Conservation (phyloP, 345 rosid genomes). For the Corymbia maculata region DNA sequence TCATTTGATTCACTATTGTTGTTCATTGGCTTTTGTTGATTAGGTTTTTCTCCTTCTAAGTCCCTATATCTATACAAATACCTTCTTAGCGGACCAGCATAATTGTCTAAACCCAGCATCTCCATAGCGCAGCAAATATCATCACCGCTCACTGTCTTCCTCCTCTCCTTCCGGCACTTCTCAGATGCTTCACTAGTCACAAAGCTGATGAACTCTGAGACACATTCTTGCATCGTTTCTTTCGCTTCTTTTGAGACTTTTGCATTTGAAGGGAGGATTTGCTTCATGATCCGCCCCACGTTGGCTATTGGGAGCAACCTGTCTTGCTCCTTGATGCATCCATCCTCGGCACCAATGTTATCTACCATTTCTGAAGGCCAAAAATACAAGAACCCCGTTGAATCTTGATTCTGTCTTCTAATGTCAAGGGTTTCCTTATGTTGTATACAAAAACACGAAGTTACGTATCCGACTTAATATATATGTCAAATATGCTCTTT, state of each 20-base stretch:
- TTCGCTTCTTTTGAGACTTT: conserved; percentile 71
- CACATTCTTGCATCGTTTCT: conserved; percentile 69
- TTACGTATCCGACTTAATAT: not conserved
- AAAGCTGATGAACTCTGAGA: conserved; percentile 66
- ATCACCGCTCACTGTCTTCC: conserved; percentile 64
- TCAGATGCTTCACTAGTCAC: conserved; percentile 67
- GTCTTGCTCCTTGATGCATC: conserved; percentile 23
- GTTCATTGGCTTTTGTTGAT: not conserved
- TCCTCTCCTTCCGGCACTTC: conserved; percentile 63
- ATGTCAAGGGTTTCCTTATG: not conserved
- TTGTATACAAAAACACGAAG: not conserved
- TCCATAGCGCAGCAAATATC: conserved; percentile 72
- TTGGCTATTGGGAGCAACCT: conserved; percentile 57
- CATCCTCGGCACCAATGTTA: not conserved
- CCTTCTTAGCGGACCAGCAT: conserved; percentile 42
- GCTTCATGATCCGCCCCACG: conserved; percentile 64
- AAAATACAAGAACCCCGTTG: not conserved
- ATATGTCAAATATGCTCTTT: too few species aligned
- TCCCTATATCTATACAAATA: conserved; percentile 48
- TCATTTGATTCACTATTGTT: not conserved
- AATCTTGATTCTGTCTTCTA: not conserved
- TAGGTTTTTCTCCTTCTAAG: conserved; percentile 28
- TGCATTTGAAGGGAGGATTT: conserved; percentile 56
- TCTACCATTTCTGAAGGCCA: not conserved
- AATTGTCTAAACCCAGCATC: conserved; percentile 54